Evolutionary conservation across 2,329 filamentous ascomycete genomes (phyloP).

Genomic region (Paraphoma sp.): DNA sequence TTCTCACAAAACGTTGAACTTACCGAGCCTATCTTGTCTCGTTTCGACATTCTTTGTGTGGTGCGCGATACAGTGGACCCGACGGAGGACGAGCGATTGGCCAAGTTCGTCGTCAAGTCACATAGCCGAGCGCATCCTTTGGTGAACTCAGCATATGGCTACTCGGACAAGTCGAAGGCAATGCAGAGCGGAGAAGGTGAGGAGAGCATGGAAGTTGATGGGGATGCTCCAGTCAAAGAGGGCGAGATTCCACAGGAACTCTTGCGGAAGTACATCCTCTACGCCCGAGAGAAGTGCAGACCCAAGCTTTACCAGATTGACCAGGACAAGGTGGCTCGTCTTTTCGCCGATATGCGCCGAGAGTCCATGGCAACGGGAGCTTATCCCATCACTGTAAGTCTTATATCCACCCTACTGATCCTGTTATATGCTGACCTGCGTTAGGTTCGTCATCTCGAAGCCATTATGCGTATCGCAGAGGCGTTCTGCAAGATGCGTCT

Average conservation of each 20-base stretch:
- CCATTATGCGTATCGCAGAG: slow-evolving; percentile 94
- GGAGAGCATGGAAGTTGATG: slow-evolving; percentile 58
- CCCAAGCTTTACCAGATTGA: slow-evolving; percentile 98
- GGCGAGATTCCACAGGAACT: slow-evolving; percentile 89
- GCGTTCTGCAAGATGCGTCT: slow-evolving; percentile 97
- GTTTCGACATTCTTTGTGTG: slow-evolving; percentile 97
- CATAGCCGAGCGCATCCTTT: slow-evolving; percentile 87
- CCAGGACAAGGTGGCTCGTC: slow-evolving; percentile 90
- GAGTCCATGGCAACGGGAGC: slow-evolving; percentile 93
- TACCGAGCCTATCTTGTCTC: slow-evolving; percentile 95
- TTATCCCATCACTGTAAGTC: slow-evolving; percentile 92
- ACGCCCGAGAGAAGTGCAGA: slow-evolving; percentile 84
- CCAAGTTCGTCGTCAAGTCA: slow-evolving; percentile 92
- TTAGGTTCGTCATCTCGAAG: slow-evolving; percentile 94
- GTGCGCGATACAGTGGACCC: slow-evolving; percentile 96
- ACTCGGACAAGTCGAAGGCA: slow-evolving; percentile 30
- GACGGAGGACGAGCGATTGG: slow-evolving; percentile 87
- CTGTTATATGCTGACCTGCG: slow-evolving; percentile 16
- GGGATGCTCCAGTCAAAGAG: slow-evolving; percentile 59
- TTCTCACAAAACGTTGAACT: slow-evolving; percentile 97
- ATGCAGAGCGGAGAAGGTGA: slow-evolving; percentile 48
- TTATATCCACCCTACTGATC: neutral
- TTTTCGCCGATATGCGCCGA: slow-evolving; percentile 95
- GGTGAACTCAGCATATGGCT: slow-evolving; percentile 45
- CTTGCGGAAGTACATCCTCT: slow-evolving; percentile 94